Evolutionary conservation across 75 land plant species (phyloP), one percentile per base, ranked within the genome.

Genomic region (Sequoiadendron giganteum): DNA sequence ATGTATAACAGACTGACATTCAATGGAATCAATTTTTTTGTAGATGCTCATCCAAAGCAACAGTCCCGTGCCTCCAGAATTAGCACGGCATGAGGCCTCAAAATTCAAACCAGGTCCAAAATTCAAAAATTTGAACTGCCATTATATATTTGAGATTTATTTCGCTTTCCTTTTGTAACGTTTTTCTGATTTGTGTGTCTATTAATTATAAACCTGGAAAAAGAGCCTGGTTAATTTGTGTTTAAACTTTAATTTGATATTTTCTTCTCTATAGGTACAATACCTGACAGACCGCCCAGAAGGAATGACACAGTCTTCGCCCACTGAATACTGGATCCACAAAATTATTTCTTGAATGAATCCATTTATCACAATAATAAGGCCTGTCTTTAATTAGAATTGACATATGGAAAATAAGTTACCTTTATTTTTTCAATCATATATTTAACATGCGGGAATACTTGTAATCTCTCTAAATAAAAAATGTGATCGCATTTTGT

Each of bases 21-120:
- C 72, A 76, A 86, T 43, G 13, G 47, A 47, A 16, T 73, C 9
- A 3, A 6, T 38, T 88, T 42, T 10, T 11, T 76, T 70, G 49
- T 87, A 96, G 95, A 97, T 97, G 99, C 94, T 97, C 73, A 88
- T 90, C 11, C 98, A 97, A 84, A 97, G 97, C 91, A 96, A 96
- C 85, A 96, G 98, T 83, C 98, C 97, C 34, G 96, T 97, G 52
- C 99, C 99, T 36, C 95, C 96, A 34, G 99, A 97, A 88, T 92
- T 97, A 2, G 95, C 99, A 10, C 93, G 97, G 70, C 98, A 96
- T 85, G 98, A 96, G 89, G 99, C 98, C 49, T 96, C 98, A 40
- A 97, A 97, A 90, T 97, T 97, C 89, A 97, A 96, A 86, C 99
- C 98, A 84, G 99, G 99, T 87, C 73, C 91, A 47, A 92, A 81